These are phyloP conservation scores for Apiospora saccharicola DNA, from an alignment of 2,329 filamentous ascomycete genomes.

Conservation along the genomic window DNA sequence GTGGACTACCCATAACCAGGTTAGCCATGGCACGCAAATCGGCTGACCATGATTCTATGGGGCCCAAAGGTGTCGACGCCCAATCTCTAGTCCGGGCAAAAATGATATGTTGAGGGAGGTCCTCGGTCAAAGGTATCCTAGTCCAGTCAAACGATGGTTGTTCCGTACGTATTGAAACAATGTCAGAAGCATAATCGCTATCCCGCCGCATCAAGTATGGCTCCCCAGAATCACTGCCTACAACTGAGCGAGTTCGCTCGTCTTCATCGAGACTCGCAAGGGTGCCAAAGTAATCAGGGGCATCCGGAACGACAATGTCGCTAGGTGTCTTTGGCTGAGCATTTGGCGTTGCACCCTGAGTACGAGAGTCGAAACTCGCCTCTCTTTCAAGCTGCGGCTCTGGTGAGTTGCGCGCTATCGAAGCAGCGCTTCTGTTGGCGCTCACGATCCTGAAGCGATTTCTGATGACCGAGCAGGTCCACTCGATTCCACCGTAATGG, in stretches of 20 bases:
- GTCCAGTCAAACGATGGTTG: constrained; percentile 83
- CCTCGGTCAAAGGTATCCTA: constrained; percentile 67
- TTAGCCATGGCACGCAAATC: constrained; percentile 82
- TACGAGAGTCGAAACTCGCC: constrained; percentile 45
- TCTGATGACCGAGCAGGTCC: constrained; percentile 75
- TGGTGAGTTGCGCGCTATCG: constrained; percentile 50
- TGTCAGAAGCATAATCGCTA: constrained; percentile 35
- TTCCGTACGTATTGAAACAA: constrained; percentile 35
- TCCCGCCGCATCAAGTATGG: constrained; percentile 32
- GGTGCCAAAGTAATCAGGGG: constrained; percentile 41
- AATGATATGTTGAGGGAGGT: constrained; percentile 73
- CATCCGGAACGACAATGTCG: constrained; percentile 40
- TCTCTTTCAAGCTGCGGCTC: constrained; percentile 45
- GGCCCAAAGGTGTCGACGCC: constrained; percentile 75
- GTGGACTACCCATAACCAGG: constrained; percentile 79
- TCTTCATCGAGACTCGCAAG: constrained; percentile 34
- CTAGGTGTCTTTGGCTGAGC: constrained; percentile 44
- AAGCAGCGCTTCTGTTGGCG: constrained; percentile 53
- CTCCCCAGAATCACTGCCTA: constrained; percentile 36
- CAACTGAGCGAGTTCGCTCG: constrained; percentile 30
- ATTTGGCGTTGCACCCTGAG: constrained; percentile 46
- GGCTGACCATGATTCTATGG: constrained; percentile 75
- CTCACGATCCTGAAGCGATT: constrained; percentile 74
- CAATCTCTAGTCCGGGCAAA: constrained; percentile 78
- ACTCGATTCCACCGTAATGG: constrained; percentile 69